Base-by-base conservation (phyloP, 2,329 filamentous ascomycete genomes). In the Venturia aucupariae region DNA sequence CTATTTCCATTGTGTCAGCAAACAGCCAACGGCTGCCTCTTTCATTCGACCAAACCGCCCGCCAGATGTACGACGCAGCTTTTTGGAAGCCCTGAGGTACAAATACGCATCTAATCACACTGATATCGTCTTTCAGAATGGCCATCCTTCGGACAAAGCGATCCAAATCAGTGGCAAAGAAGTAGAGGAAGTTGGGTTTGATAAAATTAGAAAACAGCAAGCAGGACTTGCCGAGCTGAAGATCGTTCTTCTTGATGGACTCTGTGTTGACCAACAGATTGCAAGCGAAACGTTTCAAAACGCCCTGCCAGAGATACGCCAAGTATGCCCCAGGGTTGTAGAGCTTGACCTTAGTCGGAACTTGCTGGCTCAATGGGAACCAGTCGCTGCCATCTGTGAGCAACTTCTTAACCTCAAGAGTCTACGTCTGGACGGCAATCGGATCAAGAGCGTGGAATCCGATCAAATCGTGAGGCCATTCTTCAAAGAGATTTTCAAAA, bases 121-220 rank as follows among this genome's bases (percentile, higher is more conserved):
- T 35, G 51, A 63, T n/a, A 67, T 65, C 11, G 69, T 70, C 55
- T 65, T 65, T 19, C 70, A 71, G 19, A 68, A 60, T 11, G 68
- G 67, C 24, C 66, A 68, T 8, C 62, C 69, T 15, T 60, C 66
- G 8, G 70, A 71, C 8, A 80, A 81, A 61, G 80, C 84, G 60
- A 88, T 96, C 67, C 77, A 88, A 81, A 81, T 96, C 80, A 77
- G 90, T 76, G 81, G 83, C 44, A 97, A 97, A 76, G 84, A 92
- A 22, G 93, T 90, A 5, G 89, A 97, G 77, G 93, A 97, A 77
- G 85, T 97, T 41, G 94, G 94, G 38, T 97, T 97, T 70, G 92
- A 96, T 69, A 97, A 97, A 80, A 90, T 97, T 68, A 85, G 89
- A 54, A 83, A 83, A 68, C 86, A 92, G 75, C 86, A 95, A 71